phyloP scores from a whole-genome alignment of 2,329 filamentous ascomycete genomes.

The Aspergillus sojae region DNA sequence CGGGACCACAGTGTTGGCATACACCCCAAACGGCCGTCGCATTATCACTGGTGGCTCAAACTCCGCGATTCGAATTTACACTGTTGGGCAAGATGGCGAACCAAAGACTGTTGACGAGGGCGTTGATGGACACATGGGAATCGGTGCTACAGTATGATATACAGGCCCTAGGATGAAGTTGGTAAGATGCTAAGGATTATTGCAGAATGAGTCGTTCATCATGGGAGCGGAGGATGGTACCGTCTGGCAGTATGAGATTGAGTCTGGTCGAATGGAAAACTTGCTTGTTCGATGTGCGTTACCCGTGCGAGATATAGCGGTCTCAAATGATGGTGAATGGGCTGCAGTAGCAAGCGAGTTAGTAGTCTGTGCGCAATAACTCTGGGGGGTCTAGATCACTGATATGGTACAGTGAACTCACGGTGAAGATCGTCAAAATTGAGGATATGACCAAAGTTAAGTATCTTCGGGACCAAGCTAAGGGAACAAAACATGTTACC shows the following conservation, averaged over 20 bases:
- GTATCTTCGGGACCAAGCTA: constrained; percentile 78
- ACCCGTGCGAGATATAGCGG: constrained; percentile 80
- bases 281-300: constrained; percentile 83
- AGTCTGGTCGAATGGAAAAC: constrained; percentile 69
- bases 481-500: constrained; percentile 86
- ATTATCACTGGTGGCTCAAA: constrained; percentile 92
- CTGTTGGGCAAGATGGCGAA: constrained; percentile 87
- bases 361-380: constrained; percentile 28
- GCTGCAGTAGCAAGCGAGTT: constrained; percentile 93
- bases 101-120: constrained; percentile 90
- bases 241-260: constrained; percentile 89
- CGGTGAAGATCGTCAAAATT: constrained; percentile 84
- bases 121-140: constrained; percentile 79
- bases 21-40: constrained; percentile 84
- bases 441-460: constrained; percentile 75
- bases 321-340: constrained; percentile 83
- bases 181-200: constrained; percentile 10
- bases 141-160: constrained; percentile 66
- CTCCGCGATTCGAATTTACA: constrained; percentile 90
- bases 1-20: constrained; percentile 82
- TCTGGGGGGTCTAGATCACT: constrained; percentile 5
- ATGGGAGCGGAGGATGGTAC: constrained; percentile 92
- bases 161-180: background rate
- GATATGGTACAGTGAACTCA: constrained; percentile 65
- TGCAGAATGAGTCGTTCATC: constrained; percentile 77